A percentile compares a stretch with the other conserved stretches of the same genome.
Evolutionary conservation across 257 asterid species (phyloP).

Genomic region (Solanum lignicaule): DNA sequence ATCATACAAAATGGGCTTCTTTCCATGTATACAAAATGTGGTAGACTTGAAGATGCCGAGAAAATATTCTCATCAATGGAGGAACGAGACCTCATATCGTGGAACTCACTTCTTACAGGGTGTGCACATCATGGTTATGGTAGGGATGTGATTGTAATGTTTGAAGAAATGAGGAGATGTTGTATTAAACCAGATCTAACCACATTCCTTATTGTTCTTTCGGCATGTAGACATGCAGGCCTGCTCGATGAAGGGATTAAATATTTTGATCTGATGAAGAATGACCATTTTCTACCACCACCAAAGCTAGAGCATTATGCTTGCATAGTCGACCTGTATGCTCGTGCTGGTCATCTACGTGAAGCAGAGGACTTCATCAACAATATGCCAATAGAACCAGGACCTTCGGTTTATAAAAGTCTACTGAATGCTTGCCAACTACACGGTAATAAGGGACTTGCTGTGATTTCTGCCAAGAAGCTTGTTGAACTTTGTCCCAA

Average conservation of each 20-base stretch:
- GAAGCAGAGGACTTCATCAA: conserved; percentile 50
- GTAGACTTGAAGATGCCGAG: conserved; percentile 31
- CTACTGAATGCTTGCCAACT: conserved; percentile 41
- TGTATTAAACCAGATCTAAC: conserved; percentile 35
- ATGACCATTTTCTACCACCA: conserved; percentile 15
- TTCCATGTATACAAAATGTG: conserved; percentile 67
- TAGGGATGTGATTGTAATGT: conserved; percentile 31
- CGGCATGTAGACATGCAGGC: conserved; percentile 61
- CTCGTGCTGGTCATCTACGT: conserved; percentile 45
- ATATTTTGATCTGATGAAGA: conserved; percentile 43
- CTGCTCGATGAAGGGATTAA: conserved; percentile 40
- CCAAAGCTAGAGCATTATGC: conserved; percentile 51
- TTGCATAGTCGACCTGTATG: conserved; percentile 53
- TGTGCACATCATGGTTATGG: conserved; percentile 50
- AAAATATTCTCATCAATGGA: conserved; percentile 39
- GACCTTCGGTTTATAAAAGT: conserved; percentile 38
- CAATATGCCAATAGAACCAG: conserved; percentile 39
- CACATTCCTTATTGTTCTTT: conserved; percentile 43
- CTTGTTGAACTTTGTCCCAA: conserved; percentile 41
- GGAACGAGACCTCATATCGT: conserved; percentile 41
- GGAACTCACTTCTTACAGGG: conserved; percentile 52
- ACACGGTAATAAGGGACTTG: conserved; percentile 47
- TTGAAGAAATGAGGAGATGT: conserved; percentile 41
- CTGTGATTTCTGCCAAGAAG: conserved; percentile 31
- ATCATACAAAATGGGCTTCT: conserved; percentile 40